Evolutionary conservation across 139 green algal species (phyloP).

Genomic region (Coccomyxa sp.): DNA sequence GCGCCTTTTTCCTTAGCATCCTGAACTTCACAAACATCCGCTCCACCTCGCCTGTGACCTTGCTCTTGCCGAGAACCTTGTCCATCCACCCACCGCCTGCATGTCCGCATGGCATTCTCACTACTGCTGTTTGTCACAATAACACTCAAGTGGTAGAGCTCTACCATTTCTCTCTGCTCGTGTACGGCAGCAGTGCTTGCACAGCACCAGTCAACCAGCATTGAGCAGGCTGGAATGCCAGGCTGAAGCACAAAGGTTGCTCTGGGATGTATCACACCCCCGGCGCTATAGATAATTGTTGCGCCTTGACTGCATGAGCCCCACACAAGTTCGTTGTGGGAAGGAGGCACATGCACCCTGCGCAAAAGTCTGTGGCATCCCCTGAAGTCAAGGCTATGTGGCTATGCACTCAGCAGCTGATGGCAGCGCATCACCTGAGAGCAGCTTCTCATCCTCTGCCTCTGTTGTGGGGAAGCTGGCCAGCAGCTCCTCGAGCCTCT

Average conservation of each 20-base stretch:
- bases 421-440: neutral
- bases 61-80: neutral
- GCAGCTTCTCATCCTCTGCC: neutral
- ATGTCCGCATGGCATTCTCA: neutral
- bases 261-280: neutral
- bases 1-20: neutral
- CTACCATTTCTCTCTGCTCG: neutral
- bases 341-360: neutral
- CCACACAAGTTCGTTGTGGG: neutral
- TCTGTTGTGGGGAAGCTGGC: constrained; percentile 5
- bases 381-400: neutral
- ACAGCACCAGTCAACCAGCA: neutral
- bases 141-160: neutral
- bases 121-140: neutral
- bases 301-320: too few relatives aligned
- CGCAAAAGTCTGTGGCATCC: neutral
- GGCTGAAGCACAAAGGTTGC: neutral
- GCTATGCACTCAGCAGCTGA: neutral
- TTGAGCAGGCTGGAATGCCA: neutral
- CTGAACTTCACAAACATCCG: neutral
- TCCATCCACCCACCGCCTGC: neutral
- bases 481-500: neutral
- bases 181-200: neutral
- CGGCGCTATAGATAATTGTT: too few relatives aligned
- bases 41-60: neutral